phyloP scores from a whole-genome alignment of 805 yeast genomes.

The Cyberlindnera lachancei region DNA sequence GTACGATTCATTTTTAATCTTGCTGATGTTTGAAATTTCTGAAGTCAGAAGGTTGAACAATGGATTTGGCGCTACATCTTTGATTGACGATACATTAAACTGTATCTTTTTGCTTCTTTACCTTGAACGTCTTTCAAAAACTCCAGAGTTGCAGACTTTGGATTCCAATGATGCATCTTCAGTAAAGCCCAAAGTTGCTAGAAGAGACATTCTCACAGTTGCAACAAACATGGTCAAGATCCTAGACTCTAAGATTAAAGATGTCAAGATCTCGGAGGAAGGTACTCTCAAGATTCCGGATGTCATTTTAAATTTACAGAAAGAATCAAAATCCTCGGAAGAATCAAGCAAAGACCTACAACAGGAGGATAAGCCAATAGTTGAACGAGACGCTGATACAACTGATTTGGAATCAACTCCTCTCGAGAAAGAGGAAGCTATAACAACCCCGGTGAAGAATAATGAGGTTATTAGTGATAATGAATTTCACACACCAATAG shows the following conservation, averaged over 20 bases:
- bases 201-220: constrained; percentile 37
- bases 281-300: constrained; percentile 4
- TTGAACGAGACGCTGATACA: too few relatives aligned
- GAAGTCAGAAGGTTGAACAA: constrained; percentile 68
- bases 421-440: neutral
- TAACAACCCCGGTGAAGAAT: neutral
- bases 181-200: constrained; percentile 37
- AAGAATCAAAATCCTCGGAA: too few relatives aligned
- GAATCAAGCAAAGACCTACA: neutral
- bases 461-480: neutral
- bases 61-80: constrained; percentile 73
- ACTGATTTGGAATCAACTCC: neutral
- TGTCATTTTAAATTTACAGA: too few relatives aligned
- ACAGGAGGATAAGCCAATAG: too few relatives aligned
- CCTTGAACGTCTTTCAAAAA: constrained; percentile 2
- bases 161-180: constrained; percentile 7
- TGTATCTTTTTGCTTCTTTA: constrained; percentile 51
- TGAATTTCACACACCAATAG: neutral
- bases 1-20: constrained; percentile 31
- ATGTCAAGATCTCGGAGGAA: constrained; percentile 7
- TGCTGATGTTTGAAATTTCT: constrained; percentile 40
- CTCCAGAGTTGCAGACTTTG: neutral
- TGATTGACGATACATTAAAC: constrained; percentile 66
- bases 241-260: constrained; percentile 12
- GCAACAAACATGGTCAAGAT: constrained; percentile 17